These are phyloP conservation scores for Theileria annulata DNA, from an alignment of 169 alveolate species.

Conservation along the genomic window DNA sequence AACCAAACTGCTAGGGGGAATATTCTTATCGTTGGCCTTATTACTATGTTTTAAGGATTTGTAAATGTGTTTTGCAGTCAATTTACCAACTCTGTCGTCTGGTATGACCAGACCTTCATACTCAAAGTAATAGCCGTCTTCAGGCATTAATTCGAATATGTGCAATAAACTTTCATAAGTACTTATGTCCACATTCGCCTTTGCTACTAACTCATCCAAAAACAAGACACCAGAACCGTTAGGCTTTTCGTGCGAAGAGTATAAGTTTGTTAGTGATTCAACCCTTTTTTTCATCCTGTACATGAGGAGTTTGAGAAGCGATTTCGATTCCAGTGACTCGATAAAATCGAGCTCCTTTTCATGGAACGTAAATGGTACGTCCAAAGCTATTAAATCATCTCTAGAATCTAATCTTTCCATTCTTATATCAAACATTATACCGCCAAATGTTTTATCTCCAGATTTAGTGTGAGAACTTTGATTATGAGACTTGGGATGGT, in stretches of 20 bases:
- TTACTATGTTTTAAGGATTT: background rate
- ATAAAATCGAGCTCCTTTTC: conserved; percentile 40
- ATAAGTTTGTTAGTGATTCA: conserved; percentile 2
- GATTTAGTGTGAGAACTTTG: conserved; percentile 8
- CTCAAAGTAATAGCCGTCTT: conserved; percentile 67
- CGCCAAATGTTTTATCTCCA: conserved; percentile 17
- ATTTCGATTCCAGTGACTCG: conserved; percentile 25
- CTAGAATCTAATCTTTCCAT: conserved; percentile 22
- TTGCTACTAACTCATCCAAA: conserved; percentile 31
- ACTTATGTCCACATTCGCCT: conserved; percentile 21
- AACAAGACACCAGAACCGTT: conserved; percentile 23
- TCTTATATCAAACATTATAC: conserved; percentile 51
- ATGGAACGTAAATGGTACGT: conserved; percentile 60
- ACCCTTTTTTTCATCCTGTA: conserved; percentile 48
- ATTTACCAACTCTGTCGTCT: conserved; percentile 24
- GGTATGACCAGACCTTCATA: conserved; percentile 51
- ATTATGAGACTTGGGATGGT: background rate
- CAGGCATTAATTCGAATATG: conserved; percentile 38
- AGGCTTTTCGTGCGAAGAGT: conserved; percentile 27
- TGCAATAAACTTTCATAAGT: conserved; percentile 24
- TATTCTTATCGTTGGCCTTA: background rate
- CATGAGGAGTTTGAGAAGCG: conserved; percentile 19
- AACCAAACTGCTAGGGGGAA: conserved; percentile 15
- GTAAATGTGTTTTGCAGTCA: conserved; percentile 37
- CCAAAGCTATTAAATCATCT: conserved; percentile 30